phyloP scores from a whole-genome alignment of 2,329 filamentous ascomycete genomes.

The Sporothrix schenckii region DNA sequence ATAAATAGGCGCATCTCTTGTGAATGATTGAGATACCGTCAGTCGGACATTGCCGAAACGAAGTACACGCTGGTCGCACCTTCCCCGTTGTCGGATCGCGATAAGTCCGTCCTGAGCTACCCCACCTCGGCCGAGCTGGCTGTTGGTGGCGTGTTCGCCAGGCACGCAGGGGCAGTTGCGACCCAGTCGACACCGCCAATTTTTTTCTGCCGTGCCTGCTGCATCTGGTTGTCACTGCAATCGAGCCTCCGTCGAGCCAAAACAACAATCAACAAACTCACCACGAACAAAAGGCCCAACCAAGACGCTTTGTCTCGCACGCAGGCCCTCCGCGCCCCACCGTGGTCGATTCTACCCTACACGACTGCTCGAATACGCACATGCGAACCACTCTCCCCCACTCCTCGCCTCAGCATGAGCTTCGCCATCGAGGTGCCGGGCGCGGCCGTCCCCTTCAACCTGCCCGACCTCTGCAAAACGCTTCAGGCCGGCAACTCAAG shows the following conservation, averaged over 20 bases:
- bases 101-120: slow-evolving; percentile 28
- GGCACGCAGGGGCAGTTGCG: slow-evolving; percentile 21
- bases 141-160: slow-evolving; percentile 5
- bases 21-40: not conserved
- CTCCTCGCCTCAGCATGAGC: slow-evolving; percentile 54
- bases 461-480: slow-evolving; percentile 65
- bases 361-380: no score
- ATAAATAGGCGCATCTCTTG: not conserved
- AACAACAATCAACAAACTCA: not conserved
- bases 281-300: not conserved
- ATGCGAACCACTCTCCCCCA: not conserved
- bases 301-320: not conserved
- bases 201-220: slow-evolving; percentile 26
- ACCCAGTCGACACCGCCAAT: slow-evolving; percentile 15
- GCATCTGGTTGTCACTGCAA: not conserved
- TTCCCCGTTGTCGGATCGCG: slow-evolving; percentile 25
- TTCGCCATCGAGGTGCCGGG: slow-evolving; percentile 78
- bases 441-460: slow-evolving; percentile 72
- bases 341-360: not conserved
- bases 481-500: slow-evolving; percentile 66
- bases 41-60: slow-evolving; percentile 2
- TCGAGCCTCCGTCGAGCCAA: not conserved
- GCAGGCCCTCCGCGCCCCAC: not conserved
- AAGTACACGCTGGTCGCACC: not conserved
- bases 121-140: slow-evolving; percentile 22